Percentiles rank a stretch among this genome's conserved stretches.
Conservation (phyloP, 2,329 filamentous ascomycete species). For the Zopfia rhizophila region DNA sequence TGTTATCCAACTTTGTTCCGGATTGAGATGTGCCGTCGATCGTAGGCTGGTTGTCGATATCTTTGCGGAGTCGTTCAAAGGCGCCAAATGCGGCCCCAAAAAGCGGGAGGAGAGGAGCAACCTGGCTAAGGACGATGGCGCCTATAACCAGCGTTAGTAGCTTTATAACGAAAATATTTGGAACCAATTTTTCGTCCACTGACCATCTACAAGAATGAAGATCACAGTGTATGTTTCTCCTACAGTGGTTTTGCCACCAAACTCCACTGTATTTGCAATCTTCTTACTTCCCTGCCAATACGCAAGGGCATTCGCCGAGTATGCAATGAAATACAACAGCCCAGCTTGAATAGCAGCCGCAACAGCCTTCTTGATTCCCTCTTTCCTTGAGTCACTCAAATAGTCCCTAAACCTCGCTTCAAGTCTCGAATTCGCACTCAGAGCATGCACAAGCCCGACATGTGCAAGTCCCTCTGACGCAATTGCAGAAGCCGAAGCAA, state of each 20-base stretch:
- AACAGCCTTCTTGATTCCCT: conserved; percentile 68
- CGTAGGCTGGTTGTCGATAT: conserved; percentile 62
- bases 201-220: conserved; percentile 64
- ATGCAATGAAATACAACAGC: conserved; percentile 73
- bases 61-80: conserved; percentile 67
- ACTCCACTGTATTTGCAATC: conserved; percentile 57
- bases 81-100: conserved; percentile 63
- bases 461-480: conserved; percentile 71
- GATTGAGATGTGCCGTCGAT: conserved; percentile 51
- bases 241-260: conserved; percentile 45
- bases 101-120: conserved; percentile 61
- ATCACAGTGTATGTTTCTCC: conserved; percentile 67
- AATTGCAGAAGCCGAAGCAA: conserved; percentile 69
- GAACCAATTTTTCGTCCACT: conserved; percentile 10
- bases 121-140: conserved; percentile 58
- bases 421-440: conserved; percentile 68
- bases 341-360: conserved; percentile 69
- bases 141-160: conserved; percentile 42
- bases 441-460: conserved; percentile 71
- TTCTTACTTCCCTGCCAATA: conserved; percentile 74
- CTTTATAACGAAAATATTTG: not conserved
- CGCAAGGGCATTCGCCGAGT: conserved; percentile 72
- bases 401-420: conserved; percentile 68
- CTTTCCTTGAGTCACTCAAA: conserved; percentile 61
- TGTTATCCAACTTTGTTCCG: conserved; percentile 33